Conservation (phyloP, 805 yeast species). For the Lipomyces starkeyi region DNA sequence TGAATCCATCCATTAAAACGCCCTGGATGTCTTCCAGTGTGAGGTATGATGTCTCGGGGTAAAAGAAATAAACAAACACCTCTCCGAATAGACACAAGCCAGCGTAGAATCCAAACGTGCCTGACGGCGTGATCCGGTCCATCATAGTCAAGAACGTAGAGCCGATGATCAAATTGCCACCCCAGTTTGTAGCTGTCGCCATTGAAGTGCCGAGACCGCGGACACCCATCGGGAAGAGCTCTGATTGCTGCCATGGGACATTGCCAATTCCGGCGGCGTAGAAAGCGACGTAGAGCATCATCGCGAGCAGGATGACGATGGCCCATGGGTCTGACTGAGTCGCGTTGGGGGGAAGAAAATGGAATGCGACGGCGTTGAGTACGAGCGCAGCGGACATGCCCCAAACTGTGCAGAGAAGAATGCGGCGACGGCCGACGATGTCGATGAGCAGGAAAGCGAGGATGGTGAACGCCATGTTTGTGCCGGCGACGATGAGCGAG, state of each 20-base stretch:
- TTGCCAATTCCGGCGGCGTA: constrained; percentile 96
- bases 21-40: constrained; percentile 90
- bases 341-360: constrained; percentile 70
- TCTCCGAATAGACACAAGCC: constrained; percentile 75
- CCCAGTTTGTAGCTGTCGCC: constrained; percentile 94
- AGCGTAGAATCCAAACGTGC: constrained; percentile 91
- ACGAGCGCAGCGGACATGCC: constrained; percentile 80
- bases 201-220: constrained; percentile 90
- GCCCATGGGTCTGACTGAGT: constrained; percentile 64
- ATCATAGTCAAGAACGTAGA: constrained; percentile 94
- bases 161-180: constrained; percentile 89
- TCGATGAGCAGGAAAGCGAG: constrained; percentile 89
- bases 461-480: constrained; percentile 87
- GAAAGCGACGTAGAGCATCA: constrained; percentile 85
- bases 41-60: constrained; percentile 90
- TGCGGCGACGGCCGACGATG: constrained; percentile 82
- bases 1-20: constrained; percentile 82
- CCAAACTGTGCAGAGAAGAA: constrained; percentile 80
- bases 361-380: constrained; percentile 89
- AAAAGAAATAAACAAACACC: constrained; percentile 77
- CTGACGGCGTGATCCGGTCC: constrained; percentile 90
- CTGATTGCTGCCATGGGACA: constrained; percentile 98
- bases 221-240: constrained; percentile 89
- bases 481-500: constrained; percentile 89
- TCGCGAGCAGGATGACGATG: constrained; percentile 78